A percentile compares a stretch with the other conserved stretches of the same genome.
phyloP scores from a whole-genome alignment of 164 flowering plant species.

The Umbellularia californica region DNA sequence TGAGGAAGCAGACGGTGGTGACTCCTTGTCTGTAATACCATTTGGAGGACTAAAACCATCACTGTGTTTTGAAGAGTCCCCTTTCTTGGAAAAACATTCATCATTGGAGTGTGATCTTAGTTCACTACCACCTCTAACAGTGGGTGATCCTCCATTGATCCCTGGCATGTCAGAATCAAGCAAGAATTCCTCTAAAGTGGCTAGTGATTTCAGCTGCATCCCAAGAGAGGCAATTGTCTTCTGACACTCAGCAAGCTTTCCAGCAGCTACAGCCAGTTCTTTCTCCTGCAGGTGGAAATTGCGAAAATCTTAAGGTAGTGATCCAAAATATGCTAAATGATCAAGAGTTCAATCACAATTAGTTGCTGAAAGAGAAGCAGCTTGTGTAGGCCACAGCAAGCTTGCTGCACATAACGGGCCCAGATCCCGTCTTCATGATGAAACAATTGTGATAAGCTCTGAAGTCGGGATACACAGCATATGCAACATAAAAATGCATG shows the following conservation, averaged over 20 bases:
- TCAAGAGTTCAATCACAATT: background rate
- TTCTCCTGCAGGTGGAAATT: constrained; percentile 44
- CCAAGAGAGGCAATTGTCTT: constrained; percentile 86
- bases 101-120: constrained; percentile 37
- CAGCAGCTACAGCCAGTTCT: constrained; percentile 72
- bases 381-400: no score
- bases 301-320: background rate
- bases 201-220: constrained; percentile 71
- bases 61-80: constrained; percentile 12
- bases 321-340: background rate
- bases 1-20: constrained; percentile 42
- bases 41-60: constrained; percentile 20
- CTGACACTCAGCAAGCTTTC: constrained; percentile 86
- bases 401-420: background rate
- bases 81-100: constrained; percentile 30
- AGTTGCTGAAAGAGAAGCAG: background rate
- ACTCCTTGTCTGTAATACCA: constrained; percentile 25
- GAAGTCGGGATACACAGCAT: no score
- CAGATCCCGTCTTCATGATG: no score
- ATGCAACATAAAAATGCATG: no score
- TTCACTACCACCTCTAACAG: constrained; percentile 22
- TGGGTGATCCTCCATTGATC: constrained; percentile 21
- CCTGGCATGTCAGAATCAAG: constrained; percentile 52
- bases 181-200: constrained; percentile 75
- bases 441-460: no score